Base-by-base conservation (phyloP, 768 basidiomycete genomes). In the Auricularia cornea region DNA sequence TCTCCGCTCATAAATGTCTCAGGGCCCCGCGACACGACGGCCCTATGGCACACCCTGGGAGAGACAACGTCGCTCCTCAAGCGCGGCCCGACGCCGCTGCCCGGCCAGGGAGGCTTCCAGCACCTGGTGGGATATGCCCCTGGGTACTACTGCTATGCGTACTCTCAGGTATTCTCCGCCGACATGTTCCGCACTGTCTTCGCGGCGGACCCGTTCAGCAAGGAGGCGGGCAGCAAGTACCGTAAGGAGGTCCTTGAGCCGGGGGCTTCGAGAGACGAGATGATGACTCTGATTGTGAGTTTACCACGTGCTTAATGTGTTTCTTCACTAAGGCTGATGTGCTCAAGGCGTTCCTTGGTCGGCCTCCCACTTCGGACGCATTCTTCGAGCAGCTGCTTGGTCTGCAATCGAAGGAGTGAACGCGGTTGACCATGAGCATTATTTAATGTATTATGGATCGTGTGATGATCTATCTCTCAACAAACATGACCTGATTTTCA, bases 181-280 rank as follows among this genome's bases (percentile, higher is more conserved):
- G 84, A 85, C 73, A 84, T 83, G 82, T 85, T 82, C 65, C 73
- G 83, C 29, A 88, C 90, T 2, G 82, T 94, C n/a, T 94, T 94
- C 78, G 87, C 90, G 69, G 77, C 79, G 33, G 88, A 90, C 68
- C 91, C 91, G 23, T 57, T 40, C n/a, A 35, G 33, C n/a, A 23
- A 38, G 56, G n/a, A 73, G 30, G 82, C 83, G 16, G 91, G 92
- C 3, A 20, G 12, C 20, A 18, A 67, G 74, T 95, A 94, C 72
- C 83, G 91, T 2, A 81, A 89, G 65, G 85, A 85, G 72, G 92
- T 95, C 64, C 79, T 94, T 20, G 73, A 76, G 35, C 82, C 82
- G 10, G 91, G 92, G 28, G 90, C 89, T 30, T 88, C 86, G 66
- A 82, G 88, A 14, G 91, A 94, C 65, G 92, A 93, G 68, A 73